Conservation (phyloP, 768 basidiomycete species). For the Calocera cornea region DNA sequence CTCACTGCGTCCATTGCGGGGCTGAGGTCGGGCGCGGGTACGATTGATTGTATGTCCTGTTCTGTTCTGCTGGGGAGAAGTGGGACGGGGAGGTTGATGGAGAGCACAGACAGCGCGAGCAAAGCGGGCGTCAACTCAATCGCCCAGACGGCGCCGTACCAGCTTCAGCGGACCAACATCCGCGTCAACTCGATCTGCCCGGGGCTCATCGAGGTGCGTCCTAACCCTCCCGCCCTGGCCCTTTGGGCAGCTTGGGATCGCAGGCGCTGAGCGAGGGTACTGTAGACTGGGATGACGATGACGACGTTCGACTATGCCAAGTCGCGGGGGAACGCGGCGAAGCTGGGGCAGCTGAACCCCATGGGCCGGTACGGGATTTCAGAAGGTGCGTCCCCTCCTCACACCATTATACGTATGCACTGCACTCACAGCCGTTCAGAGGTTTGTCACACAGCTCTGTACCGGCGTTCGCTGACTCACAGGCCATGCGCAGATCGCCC, state of each 20-base stretch:
- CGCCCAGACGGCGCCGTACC: slow-evolving; percentile 68
- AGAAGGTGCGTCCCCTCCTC: slow-evolving; percentile 41
- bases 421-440: not conserved
- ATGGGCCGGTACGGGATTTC: slow-evolving; percentile 68
- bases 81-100: not conserved
- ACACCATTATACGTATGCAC: not conserved
- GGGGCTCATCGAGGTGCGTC: slow-evolving; percentile 57
- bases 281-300: slow-evolving; percentile 82
- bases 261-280: too few relatives aligned
- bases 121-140: slow-evolving; percentile 54
- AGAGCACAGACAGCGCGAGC: slow-evolving; percentile 26
- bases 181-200: slow-evolving; percentile 86
- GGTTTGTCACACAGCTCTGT: not conserved
- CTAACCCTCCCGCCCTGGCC: not conserved
- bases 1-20: slow-evolving; percentile 58
- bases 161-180: slow-evolving; percentile 67
- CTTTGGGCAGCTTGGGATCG: too few relatives aligned
- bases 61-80: slow-evolving; percentile 6
- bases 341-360: slow-evolving; percentile 77
- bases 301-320: slow-evolving; percentile 66
- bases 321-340: slow-evolving; percentile 52
- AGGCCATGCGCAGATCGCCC: slow-evolving; percentile 46
- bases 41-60: slow-evolving; percentile 54
- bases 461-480: not conserved
- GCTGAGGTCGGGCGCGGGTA: slow-evolving; percentile 65